A percentile compares a stretch with the other conserved stretches of the same genome.
Evolutionary conservation across 208 protist genomes (phyloP).

Genomic region (Trypanosoma cruzi): DNA sequence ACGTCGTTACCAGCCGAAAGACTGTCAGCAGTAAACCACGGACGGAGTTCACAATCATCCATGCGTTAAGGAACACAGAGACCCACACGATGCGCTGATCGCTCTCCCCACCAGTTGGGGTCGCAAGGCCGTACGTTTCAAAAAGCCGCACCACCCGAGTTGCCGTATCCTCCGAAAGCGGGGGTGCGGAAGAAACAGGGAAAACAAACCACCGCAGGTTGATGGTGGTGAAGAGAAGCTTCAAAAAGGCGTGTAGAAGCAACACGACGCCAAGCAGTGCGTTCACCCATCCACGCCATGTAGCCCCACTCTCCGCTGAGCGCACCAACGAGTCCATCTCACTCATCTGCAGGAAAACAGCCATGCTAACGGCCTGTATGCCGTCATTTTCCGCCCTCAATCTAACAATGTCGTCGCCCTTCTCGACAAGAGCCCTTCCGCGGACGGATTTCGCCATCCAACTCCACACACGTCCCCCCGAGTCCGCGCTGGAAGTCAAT

Average conservation of each 20-base stretch:
- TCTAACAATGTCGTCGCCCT: constrained; percentile 12
- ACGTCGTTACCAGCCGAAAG: constrained; percentile 71
- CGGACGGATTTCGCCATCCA: constrained; percentile 22
- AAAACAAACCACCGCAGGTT: constrained; percentile 21
- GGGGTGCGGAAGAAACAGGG: background rate
- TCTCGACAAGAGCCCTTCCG: background rate
- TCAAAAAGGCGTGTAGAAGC: constrained; percentile 53
- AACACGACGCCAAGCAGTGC: constrained; percentile 49
- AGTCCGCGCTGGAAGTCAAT: background rate
- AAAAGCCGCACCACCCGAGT: constrained; percentile 54
- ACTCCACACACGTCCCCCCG: constrained; percentile 5
- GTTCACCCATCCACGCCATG: constrained; percentile 52
- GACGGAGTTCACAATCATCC: constrained; percentile 67
- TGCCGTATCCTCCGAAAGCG: constrained; percentile 43
- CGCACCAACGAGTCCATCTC: constrained; percentile 58
- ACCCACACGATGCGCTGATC: constrained; percentile 32
- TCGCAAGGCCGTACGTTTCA: constrained; percentile 50
- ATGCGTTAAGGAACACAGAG: constrained; percentile 51
- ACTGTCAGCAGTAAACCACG: constrained; percentile 80
- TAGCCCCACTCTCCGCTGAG: constrained; percentile 48
- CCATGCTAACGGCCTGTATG: constrained; percentile 48
- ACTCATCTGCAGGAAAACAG: constrained; percentile 68
- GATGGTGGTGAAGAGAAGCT: constrained; percentile 46
- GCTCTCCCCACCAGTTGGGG: constrained; percentile 4
- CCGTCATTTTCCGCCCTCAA: constrained; percentile 53